Evolutionary conservation across 2,329 filamentous ascomycete genomes (phyloP).

Genomic region (Penicillium sp.): DNA sequence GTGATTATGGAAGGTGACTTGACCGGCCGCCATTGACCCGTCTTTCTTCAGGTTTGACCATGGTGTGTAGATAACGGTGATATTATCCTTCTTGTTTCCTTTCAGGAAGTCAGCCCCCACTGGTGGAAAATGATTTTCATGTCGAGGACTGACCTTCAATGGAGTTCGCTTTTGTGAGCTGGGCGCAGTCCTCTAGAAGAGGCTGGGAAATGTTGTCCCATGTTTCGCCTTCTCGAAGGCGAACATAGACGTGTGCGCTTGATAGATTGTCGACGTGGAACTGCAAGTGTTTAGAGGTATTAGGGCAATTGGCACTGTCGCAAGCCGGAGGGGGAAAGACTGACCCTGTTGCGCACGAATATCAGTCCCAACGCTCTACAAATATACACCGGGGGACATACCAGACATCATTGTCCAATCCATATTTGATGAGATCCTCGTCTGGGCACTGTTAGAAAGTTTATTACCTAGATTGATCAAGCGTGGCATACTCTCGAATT

Average conservation of each 20-base stretch:
- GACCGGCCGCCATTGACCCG: slow-evolving; percentile 90
- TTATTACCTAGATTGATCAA: not conserved
- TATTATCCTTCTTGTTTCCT: slow-evolving; percentile 98
- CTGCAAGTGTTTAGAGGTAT: slow-evolving; percentile 43
- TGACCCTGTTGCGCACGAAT: slow-evolving; percentile 28
- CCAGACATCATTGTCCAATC: slow-evolving; percentile 96
- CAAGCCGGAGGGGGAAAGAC: slow-evolving; percentile 14
- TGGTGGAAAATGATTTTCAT: not conserved
- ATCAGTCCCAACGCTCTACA: slow-evolving; percentile 6
- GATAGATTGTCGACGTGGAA: slow-evolving; percentile 98
- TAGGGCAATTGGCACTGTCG: slow-evolving; percentile 6
- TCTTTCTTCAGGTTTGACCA: slow-evolving; percentile 97
- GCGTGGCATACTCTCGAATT: slow-evolving; percentile 79
- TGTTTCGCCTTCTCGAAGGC: slow-evolving; percentile 70
- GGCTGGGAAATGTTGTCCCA: slow-evolving; percentile 80
- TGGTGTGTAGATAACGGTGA: slow-evolving; percentile 95
- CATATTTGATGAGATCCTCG: slow-evolving; percentile 87
- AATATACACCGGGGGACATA: slow-evolving; percentile 34
- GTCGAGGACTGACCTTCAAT: slow-evolving; percentile 69
- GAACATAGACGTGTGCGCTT: slow-evolving; percentile 92
- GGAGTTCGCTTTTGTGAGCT: slow-evolving; percentile 97
- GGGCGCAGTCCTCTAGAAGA: slow-evolving; percentile 83
- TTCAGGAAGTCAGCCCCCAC: slow-evolving; percentile 15
- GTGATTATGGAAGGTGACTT: slow-evolving; percentile 89
- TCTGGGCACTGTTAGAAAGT: slow-evolving; percentile 54